Percentiles rank a stretch among this genome's conserved stretches.
phyloP scores from a whole-genome alignment of 768 basidiomycete species.

The Omphalotus guepiniiformis region DNA sequence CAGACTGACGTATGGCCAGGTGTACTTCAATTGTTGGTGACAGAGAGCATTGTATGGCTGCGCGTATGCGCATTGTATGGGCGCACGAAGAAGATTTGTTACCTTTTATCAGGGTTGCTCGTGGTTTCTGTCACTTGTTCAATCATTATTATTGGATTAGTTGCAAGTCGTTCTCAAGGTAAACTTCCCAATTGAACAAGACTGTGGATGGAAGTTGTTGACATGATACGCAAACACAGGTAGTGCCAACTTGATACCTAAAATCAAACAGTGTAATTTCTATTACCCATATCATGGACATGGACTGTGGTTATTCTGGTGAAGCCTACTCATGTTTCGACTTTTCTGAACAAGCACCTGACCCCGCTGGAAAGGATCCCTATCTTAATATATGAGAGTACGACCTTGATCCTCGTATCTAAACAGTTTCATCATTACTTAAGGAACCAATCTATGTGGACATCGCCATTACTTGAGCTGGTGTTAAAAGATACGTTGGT shows the following conservation, averaged over 20 bases:
- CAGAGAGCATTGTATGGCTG: slow-evolving; percentile 2
- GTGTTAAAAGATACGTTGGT: background rate
- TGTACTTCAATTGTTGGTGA: background rate
- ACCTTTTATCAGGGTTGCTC: background rate
- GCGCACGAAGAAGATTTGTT: background rate
- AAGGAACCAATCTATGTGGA: background rate
- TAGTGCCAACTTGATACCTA: background rate
- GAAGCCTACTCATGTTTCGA: background rate
- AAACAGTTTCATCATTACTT: background rate
- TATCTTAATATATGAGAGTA: background rate
- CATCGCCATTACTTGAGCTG: background rate
- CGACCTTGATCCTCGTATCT: background rate
- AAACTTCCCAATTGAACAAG: background rate
- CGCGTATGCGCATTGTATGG: background rate
- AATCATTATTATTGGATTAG: background rate
- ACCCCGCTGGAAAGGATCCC: background rate
- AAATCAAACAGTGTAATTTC: background rate
- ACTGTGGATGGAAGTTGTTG: background rate
- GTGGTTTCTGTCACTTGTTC: background rate
- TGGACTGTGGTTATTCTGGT: slow-evolving; percentile 1
- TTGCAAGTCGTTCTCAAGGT: background rate
- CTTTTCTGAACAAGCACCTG: background rate
- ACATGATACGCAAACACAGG: background rate
- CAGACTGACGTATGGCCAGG: background rate
- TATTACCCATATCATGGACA: background rate